These are phyloP conservation scores for Teratosphaeria gauchensis DNA, from an alignment of 2,329 filamentous ascomycete species.

Conservation along the genomic window DNA sequence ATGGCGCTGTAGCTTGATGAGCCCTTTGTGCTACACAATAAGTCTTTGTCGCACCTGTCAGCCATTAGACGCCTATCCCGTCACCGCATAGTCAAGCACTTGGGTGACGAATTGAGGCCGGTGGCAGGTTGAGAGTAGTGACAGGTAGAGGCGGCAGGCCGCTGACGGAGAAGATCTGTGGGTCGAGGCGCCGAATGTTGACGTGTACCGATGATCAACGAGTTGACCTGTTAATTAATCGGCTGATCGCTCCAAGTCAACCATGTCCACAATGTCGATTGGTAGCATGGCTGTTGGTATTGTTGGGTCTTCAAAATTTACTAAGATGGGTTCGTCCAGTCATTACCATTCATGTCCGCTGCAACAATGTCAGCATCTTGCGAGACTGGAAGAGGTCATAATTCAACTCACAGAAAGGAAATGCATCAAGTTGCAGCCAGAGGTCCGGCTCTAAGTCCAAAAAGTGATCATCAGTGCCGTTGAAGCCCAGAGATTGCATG, in stretches of 20 bases:
- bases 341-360: neutral
- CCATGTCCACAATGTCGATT: neutral
- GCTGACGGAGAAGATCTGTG: neutral
- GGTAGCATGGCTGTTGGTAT: neutral
- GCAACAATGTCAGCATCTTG: neutral
- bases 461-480: slow-evolving; percentile 11
- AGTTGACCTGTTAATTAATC: neutral
- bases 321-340: neutral
- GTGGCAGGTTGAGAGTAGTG: neutral
- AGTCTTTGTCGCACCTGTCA: neutral
- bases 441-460: slow-evolving; percentile 18
- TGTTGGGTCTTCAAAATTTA: no score
- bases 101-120: neutral
- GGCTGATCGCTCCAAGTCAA: neutral
- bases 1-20: neutral
- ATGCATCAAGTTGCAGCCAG: slow-evolving; percentile 21
- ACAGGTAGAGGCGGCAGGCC: neutral
- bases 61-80: neutral
- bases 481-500: neutral
- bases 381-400: neutral
- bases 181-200: neutral
- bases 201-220: neutral
- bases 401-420: slow-evolving; percentile 15
- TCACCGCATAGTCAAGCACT: neutral
- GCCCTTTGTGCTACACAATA: neutral